Base-by-base conservation (phyloP, 2,329 filamentous ascomycete species). In the Arthrinium phaeospermum region DNA sequence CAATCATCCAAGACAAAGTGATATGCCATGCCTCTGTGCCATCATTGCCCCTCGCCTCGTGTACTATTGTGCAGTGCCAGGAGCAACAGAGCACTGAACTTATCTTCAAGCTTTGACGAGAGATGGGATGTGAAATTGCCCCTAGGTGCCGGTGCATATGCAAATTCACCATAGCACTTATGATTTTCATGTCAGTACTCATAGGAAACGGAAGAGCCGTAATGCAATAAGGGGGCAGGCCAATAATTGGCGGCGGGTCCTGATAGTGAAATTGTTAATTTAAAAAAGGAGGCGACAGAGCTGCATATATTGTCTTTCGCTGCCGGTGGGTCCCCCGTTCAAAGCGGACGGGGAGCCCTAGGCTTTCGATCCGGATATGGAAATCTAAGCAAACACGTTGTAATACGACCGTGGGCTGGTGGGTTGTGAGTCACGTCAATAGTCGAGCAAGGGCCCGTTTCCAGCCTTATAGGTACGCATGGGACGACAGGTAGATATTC, bases 1-100 rank as follows among this genome's bases (percentile, higher is more conserved):
- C 37, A 70, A 57, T 37, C 57, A 64, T 64, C 57, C 57, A 64
- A 64, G 57, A 24, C 34, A 41, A 19, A 41, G 34, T 64, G 57
- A 64, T 34, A 41, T 19, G 22, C 34, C 19, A n/a, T 64, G 57
- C 57, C 19, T 34, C 30, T 22, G 12, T 24, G 4, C 19, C 41
- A 14, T 41, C 19, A 10, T 41, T 41, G 57, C 34, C 34, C 19
- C 22, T 41, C 24, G 57, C 34, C 34, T 41, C 19, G 41, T n/a
- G 1, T 37, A 8, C 30, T 64, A 57, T 34, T 37, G 16, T 61
- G 19, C 4, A 27, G 8, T 49, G 49, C 3, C 49, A 13, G 53
- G 16, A 6, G 22, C 53, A n/a, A 6, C 53, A 37, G n/a, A 49
- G 46, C 22, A n/a, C 46, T n/a, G 22, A 8, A 22, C 46, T 10